Evolutionary conservation across 441 rosid genomes (phyloP), one percentile per base, ranked within the genome.

Genomic region (Brassica balearica): DNA sequence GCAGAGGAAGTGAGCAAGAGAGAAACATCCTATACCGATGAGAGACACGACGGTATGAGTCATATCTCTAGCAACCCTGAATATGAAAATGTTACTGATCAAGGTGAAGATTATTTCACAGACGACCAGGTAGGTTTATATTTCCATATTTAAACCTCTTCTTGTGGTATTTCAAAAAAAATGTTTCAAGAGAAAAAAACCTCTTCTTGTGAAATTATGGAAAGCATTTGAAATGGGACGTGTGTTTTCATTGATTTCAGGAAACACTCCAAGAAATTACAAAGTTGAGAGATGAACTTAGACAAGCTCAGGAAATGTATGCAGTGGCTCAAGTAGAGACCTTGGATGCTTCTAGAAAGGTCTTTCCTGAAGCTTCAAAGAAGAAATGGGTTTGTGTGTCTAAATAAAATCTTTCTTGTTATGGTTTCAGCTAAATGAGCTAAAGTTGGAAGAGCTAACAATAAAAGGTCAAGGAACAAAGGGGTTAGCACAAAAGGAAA

Each of bases 231-330:
- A 36, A 70, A 5, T 34, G 38, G 20, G 48, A 51, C 5, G 9
- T 58, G 10, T 6, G 38, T 34, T 55, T 51, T 69, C 23, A 10
- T 43, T 55, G 60, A 55, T 55, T 80, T 75, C 66, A 94, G 97
- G 86, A 46, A 1, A 68, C 68, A 0, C 79, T 76, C 3, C 38
- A 60, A 9, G 79, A 76, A 4, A 76, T 95, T 72, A 89, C 87
- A 85, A 93, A 91, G 86, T 88, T 95, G 72, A 93, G 93, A 85
- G 83, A 76, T 79, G 97, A 93, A 77, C 96, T 95, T 53, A 92
- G 95, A 81, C 96, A 92, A 12, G 86, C 79, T 77, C 92, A 84
- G 59, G 96, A 92, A 55, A 86, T 92, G 85, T 87, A 91, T 76
- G 93, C 95, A 1, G 55, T 82, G 56, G 95, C 96, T 83, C 95